Conservation (phyloP, 805 yeast genomes). For the Nakazawaea peltata region DNA sequence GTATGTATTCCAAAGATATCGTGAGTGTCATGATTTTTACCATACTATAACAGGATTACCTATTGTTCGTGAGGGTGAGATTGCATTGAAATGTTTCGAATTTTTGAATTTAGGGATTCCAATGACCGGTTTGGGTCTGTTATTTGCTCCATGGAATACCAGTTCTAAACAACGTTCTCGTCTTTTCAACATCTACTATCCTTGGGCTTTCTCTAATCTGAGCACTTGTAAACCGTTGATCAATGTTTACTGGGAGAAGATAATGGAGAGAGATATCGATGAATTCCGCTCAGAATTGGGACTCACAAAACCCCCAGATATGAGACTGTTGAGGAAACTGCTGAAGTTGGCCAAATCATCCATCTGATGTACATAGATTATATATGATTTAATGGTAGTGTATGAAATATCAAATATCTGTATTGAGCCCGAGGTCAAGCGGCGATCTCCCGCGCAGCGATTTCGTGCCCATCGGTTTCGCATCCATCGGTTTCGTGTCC, state of each 20-base stretch:
- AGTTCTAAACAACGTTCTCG: constrained; percentile 45
- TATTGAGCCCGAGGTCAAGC: too few species aligned
- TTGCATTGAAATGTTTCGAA: constrained; percentile 87
- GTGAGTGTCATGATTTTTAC: constrained; percentile 96
- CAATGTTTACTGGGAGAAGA: constrained; percentile 88
- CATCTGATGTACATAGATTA: too few species aligned
- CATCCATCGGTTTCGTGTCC: too few species aligned
- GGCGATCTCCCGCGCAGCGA: too few species aligned
- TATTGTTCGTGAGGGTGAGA: constrained; percentile 91
- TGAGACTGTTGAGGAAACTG: constrained; percentile 51
- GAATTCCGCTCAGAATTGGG: constrained; percentile 68
- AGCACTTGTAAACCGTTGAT: constrained; percentile 66
- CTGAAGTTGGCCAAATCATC: too few species aligned
- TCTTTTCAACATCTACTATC: constrained; percentile 64
- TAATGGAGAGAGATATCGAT: constrained; percentile 62
- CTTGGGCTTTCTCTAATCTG: constrained; percentile 82
- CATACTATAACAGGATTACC: constrained; percentile 90
- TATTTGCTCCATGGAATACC: constrained; percentile 75
- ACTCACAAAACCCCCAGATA: constrained; percentile 71
- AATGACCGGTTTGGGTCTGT: constrained; percentile 89
- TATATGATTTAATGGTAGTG: too few species aligned
- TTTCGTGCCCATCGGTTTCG: too few species aligned
- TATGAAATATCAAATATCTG: too few species aligned
- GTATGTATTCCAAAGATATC: constrained; percentile 84
- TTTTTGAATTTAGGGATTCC: constrained; percentile 89